A percentile compares a stretch with the other conserved stretches of the same genome.
phyloP scores from a whole-genome alignment of 2,329 filamentous ascomycete species.

The Emmonsiellopsis sp. region DNA sequence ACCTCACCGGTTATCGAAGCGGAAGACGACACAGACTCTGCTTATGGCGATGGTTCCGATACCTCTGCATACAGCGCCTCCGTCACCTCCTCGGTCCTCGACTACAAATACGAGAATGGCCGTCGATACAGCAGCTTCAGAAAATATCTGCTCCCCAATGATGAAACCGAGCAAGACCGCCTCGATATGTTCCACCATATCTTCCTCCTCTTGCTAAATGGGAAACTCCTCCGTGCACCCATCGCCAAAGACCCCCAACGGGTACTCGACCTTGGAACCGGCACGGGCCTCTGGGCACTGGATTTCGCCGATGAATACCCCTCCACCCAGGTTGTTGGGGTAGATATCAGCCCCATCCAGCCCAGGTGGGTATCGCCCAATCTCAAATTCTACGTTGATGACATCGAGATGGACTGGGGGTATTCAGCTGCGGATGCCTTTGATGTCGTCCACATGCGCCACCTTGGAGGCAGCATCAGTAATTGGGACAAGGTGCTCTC shows the following conservation, averaged over 20 bases:
- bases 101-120: conserved; percentile 32
- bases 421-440: conserved; percentile 16
- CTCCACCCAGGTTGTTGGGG: conserved; percentile 26
- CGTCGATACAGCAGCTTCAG: conserved; percentile 27
- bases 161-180: conserved; percentile 25
- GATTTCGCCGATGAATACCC: conserved; percentile 34
- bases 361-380: conserved; percentile 25
- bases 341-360: conserved; percentile 32
- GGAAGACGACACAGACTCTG: neutral
- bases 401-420: conserved; percentile 22
- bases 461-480: conserved; percentile 18
- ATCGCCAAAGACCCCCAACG: conserved; percentile 15
- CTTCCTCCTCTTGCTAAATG: conserved; percentile 17
- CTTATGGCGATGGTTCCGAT: neutral
- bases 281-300: conserved; percentile 33
- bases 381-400: conserved; percentile 23
- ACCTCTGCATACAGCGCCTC: conserved; percentile 9
- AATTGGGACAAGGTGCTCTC: conserved; percentile 15
- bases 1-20: neutral
- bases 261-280: conserved; percentile 34
- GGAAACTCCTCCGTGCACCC: conserved; percentile 18
- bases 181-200: conserved; percentile 22
- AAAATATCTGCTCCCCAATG: conserved; percentile 23
- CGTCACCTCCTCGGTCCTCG: conserved; percentile 20
- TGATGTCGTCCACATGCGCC: conserved; percentile 25